Evolutionary conservation across 495 filamentous ascomycete species (phyloP).

Genomic region (Mytilinidion resinicola): DNA sequence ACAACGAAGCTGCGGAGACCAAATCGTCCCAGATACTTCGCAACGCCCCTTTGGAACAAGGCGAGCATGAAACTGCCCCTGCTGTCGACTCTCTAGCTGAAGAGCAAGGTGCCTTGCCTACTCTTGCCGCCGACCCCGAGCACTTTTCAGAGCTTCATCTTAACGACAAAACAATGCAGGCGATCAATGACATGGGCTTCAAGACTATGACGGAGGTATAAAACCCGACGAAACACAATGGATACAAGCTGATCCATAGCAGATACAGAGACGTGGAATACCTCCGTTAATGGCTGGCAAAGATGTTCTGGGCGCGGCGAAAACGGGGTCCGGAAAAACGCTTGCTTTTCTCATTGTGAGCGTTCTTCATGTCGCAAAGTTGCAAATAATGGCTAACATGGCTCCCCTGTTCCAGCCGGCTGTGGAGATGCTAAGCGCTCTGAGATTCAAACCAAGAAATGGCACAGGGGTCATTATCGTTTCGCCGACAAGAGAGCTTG

Average conservation of each 20-base stretch:
- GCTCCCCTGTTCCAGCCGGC: slow-evolving; percentile 47
- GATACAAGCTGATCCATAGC: too few species aligned
- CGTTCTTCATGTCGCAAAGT: too few species aligned
- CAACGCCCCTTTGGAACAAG: slow-evolving; percentile 6
- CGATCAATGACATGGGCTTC: slow-evolving; percentile 86
- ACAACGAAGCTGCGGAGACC: background rate
- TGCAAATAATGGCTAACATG: too few species aligned
- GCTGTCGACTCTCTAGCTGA: slow-evolving; percentile 13
- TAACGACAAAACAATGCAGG: slow-evolving; percentile 79
- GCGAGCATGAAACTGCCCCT: background rate
- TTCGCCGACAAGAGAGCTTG: slow-evolving; percentile 82
- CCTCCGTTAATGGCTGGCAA: slow-evolving; percentile 82
- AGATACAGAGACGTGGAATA: slow-evolving; percentile 79
- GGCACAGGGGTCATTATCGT: slow-evolving; percentile 84
- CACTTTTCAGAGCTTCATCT: slow-evolving; percentile 79
- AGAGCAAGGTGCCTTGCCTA: slow-evolving; percentile 44
- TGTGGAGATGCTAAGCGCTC: slow-evolving; percentile 84
- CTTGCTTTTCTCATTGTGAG: slow-evolving; percentile 73
- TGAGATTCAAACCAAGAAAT: slow-evolving; percentile 81
- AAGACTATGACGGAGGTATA: slow-evolving; percentile 75
- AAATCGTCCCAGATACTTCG: background rate
- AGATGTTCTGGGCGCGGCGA: slow-evolving; percentile 93
- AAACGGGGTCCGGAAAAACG: slow-evolving; percentile 96
- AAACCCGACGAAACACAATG: too few species aligned
- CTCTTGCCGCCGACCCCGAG: slow-evolving; percentile 44